Evolutionary conservation across 2,329 filamentous ascomycete genomes (phyloP).

Genomic region (Nannizzia gypsea): DNA sequence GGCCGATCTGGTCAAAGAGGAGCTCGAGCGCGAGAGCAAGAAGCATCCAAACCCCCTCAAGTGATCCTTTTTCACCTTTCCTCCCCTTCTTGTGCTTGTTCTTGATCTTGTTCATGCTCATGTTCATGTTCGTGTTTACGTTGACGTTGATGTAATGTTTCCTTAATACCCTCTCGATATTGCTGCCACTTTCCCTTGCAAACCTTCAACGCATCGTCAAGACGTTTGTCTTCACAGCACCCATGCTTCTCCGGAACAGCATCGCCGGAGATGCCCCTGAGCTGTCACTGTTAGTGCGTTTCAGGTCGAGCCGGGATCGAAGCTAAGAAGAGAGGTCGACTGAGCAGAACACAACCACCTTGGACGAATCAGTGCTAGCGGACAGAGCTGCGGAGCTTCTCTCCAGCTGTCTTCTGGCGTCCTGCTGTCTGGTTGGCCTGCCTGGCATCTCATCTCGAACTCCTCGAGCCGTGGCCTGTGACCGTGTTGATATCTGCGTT

Average conservation of each 20-base stretch:
- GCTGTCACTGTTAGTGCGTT: background rate
- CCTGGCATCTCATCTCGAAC: background rate
- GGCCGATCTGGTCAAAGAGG: background rate
- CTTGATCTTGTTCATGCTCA: background rate
- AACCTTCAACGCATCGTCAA: too few species aligned
- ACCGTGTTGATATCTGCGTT: background rate
- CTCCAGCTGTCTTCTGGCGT: background rate
- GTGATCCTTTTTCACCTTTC: background rate
- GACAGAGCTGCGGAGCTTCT: background rate
- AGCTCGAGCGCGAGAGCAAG: slow-evolving; percentile 4
- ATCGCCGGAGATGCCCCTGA: background rate
- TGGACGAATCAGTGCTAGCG: background rate
- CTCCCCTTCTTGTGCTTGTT: background rate
- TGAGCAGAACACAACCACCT: background rate
- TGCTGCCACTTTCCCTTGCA: background rate
- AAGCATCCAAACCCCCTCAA: background rate
- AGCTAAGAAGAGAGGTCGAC: background rate
- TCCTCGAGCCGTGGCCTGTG: background rate
- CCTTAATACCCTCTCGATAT: background rate
- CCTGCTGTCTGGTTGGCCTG: background rate
- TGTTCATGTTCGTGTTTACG: background rate
- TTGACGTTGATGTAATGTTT: background rate
- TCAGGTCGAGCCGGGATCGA: background rate
- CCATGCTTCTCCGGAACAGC: background rate
- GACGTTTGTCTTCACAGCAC: background rate